Evolutionary conservation across 306 rosid genomes (phyloP), one percentile per base, ranked within the genome.

Genomic region (Castanea crenata): DNA sequence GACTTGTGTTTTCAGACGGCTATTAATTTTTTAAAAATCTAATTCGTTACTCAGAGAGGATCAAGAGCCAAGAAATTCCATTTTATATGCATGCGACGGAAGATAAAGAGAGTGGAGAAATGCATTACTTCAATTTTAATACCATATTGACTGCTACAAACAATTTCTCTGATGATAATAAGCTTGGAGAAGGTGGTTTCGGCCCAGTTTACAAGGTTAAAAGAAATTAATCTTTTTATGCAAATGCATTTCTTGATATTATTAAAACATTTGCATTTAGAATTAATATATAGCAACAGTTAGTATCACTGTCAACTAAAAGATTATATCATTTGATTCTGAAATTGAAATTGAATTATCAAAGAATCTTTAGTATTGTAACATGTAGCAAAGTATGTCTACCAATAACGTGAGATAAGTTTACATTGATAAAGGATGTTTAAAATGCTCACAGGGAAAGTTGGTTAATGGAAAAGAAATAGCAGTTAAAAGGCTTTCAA

Each of bases 181-280:
- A 38, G 15, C 74, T 80, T 7, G 84, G 87, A 64, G 62, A 73
- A 72, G 84, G 87, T 11, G 79, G 82, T 38, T 80, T 80, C 55
- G 82, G 82, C 27, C 72, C 71, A 19, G 85, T 84, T 80, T 84
- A 76, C 61, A 79, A 80, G 84, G 79, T 82, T 25, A 25, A 25
- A 21, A 76, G 9, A n/a, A 38, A 38, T 7, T 5, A 6, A 38
- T 38, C n/a, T 38, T 23, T 59, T 23, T 21, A 0, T 3, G 3
- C 10, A 59, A 29, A 59, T 59, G 65, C 65, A 59, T 59, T 11
- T 21, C 11, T 21, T 1, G 65, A 9, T 21, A 12, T 20, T 23
- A 8, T 21, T 59, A 13, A 2, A 59, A 21, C 11, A 59, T 21
- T 21, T 20, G 16, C 2, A 59, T 59, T 59, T 23, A 15, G 21